Percentiles rank a stretch among this genome's conserved stretches.
Conservation (phyloP, 2,329 filamentous ascomycete genomes). For the Beauveria scarabaeidicola region DNA sequence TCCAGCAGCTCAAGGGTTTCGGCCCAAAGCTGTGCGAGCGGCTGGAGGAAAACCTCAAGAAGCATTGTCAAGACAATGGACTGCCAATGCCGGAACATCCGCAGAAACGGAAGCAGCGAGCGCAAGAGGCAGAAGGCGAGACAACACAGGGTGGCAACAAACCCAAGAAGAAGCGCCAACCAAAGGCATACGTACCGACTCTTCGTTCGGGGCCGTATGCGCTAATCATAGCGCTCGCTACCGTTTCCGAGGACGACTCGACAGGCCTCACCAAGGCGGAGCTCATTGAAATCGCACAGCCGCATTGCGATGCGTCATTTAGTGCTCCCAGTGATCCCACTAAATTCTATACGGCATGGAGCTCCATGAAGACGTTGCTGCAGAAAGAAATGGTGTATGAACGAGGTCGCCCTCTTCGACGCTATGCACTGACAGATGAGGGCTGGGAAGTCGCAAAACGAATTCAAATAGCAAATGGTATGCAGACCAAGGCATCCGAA, state of each 20-base stretch:
- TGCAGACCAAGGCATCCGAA: constrained; percentile 20
- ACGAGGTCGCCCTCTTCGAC: constrained; percentile 57
- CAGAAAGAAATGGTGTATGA: constrained; percentile 68
- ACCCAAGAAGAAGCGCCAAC: constrained; percentile 51
- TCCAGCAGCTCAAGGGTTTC: constrained; percentile 64
- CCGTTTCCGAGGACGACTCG: constrained; percentile 43
- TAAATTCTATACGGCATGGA: constrained; percentile 74
- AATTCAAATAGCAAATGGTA: constrained; percentile 47
- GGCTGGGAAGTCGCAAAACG: constrained; percentile 66
- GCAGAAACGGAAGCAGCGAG: constrained; percentile 30
- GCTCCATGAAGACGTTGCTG: constrained; percentile 67
- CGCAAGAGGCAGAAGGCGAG: constrained; percentile 28
- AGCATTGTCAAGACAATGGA: constrained; percentile 58
- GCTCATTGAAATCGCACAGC: constrained; percentile 61
- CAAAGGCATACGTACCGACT: constrained; percentile 62
- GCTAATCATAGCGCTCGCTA: constrained; percentile 58
- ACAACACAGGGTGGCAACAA: constrained; percentile 10
- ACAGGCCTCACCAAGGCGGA: constrained; percentile 57
- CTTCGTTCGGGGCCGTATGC: constrained; percentile 69
- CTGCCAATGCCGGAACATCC: constrained; percentile 58
- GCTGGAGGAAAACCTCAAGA: constrained; percentile 51
- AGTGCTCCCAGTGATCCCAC: constrained; percentile 57
- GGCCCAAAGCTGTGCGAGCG: constrained; percentile 63
- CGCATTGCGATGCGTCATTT: constrained; percentile 65
- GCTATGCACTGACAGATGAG: constrained; percentile 65